A percentile compares a stretch with the other conserved stretches of the same genome.
These are phyloP conservation scores for Trametes versicolor DNA, from an alignment of 1,284 basidiomycete genomes.

Conservation along the genomic window DNA sequence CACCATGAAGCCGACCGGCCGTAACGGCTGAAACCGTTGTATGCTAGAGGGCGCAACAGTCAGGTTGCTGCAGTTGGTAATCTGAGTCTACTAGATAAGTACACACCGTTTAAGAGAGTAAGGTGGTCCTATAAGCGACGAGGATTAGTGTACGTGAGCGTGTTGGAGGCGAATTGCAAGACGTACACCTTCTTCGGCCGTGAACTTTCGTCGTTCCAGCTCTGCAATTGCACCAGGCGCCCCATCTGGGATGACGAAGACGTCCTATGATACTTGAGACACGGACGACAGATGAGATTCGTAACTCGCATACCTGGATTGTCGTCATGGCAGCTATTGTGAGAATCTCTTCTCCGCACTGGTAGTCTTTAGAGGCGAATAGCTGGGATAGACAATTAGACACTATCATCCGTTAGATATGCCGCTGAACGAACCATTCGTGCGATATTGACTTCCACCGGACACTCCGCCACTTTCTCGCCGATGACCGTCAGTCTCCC, in stretches of 20 bases:
- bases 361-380: slow-evolving; percentile 83
- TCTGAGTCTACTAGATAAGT: background rate
- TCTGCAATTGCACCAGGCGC: slow-evolving; percentile 87
- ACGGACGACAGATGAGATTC: background rate
- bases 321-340: slow-evolving; percentile 97
- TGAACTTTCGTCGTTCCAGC: slow-evolving; percentile 93
- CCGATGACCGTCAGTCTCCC: slow-evolving; percentile 74
- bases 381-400: slow-evolving; percentile 59
- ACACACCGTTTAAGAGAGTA: slow-evolving; percentile 87
- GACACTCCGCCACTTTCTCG: slow-evolving; percentile 80
- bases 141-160: slow-evolving; percentile 1
- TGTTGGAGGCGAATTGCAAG: background rate
- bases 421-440: slow-evolving; percentile 70
- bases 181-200: slow-evolving; percentile 93
- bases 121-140: slow-evolving; percentile 79
- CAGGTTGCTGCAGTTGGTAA: background rate
- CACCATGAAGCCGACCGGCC: slow-evolving; percentile 92
- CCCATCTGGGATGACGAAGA: slow-evolving; percentile 89
- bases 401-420: background rate
- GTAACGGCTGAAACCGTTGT: slow-evolving; percentile 90
- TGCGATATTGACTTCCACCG: slow-evolving; percentile 79
- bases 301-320: slow-evolving; percentile 68
- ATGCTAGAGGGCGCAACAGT: slow-evolving; percentile 61
- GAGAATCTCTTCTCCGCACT: slow-evolving; percentile 93
- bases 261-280: slow-evolving; percentile 65